A percentile compares a stretch with the other conserved stretches of the same genome.
Evolutionary conservation across 768 basidiomycete species (phyloP).

Genomic region (Tylopilus rubrobrunneus): DNA sequence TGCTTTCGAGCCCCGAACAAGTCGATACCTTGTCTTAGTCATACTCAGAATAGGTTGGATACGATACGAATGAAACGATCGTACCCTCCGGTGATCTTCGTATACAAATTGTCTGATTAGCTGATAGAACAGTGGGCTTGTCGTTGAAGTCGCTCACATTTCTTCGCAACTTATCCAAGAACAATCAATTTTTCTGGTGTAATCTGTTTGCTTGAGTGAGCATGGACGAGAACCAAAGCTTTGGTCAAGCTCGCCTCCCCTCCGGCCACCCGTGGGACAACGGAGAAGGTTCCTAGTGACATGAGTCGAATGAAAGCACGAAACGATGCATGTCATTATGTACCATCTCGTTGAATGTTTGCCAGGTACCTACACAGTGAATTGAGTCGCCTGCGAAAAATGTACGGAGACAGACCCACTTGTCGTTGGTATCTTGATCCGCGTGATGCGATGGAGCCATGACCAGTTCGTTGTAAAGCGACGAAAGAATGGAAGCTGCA

Average conservation of each 20-base stretch:
- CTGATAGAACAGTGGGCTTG: background rate
- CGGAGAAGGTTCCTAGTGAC: constrained; percentile 55
- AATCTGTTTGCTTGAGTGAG: constrained; percentile 26
- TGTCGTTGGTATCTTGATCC: constrained; percentile 71
- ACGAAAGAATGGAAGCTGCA: constrained; percentile 39
- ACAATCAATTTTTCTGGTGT: constrained; percentile 64
- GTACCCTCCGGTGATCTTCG: constrained; percentile 49
- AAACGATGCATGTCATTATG: background rate
- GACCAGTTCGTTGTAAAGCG: constrained; percentile 60
- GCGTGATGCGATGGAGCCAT: constrained; percentile 60
- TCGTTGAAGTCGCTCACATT: constrained; percentile 36
- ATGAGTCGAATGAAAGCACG: background rate
- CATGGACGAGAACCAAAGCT: background rate
- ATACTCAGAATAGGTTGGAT: background rate
- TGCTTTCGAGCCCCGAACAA: constrained; percentile 68
- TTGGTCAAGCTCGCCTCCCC: constrained; percentile 45
- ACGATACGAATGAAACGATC: background rate
- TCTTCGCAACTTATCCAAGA: constrained; percentile 62
- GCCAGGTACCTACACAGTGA: constrained; percentile 46
- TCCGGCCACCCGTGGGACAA: constrained; percentile 66
- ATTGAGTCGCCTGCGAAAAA: background rate
- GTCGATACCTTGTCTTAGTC: constrained; percentile 55
- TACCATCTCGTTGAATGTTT: constrained; percentile 67
- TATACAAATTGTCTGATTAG: constrained; percentile 51
- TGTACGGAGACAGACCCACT: background rate